Base-by-base conservation (phyloP, 306 rosid genomes). In the Gastrolobium villosum region DNA sequence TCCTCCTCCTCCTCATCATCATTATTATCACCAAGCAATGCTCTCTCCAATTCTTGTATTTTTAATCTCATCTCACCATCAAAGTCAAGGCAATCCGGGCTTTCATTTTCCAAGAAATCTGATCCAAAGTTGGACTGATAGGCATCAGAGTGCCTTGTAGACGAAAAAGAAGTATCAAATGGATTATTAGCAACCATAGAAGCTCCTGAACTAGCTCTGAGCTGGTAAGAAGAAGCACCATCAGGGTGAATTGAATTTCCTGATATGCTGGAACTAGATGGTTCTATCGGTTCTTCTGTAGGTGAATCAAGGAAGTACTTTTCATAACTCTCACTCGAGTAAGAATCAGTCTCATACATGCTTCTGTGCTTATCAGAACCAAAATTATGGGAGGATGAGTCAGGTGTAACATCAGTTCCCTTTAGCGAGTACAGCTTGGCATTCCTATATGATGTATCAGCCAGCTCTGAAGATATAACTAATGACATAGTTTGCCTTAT, bases 21-120 rank as follows among this genome's bases (percentile, higher is more conserved):
- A 46, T 86, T 94, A 4, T 86, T 86, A 46, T 91, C 96, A 50
- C 72, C 86, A 68, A 94, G 89, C 76, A 94, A 88, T 45, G 89
- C 94, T 79, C 95, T 92, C 89, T 94, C 98, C 86, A 92, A 67
- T 83, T 94, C 97, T 80, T 86, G 97, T 54, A 94, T 78, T 81
- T 92, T 94, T 77, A 83, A 74, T 84, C 91, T 89, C 96, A 92
- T 90, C 79, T 79, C 87, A 73, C 86, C 93, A 56, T 88, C 94
- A 52, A 80, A 85, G 36, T 87, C 94, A 50, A 81, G 74, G 2
- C 65, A 70, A 72, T 84, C 93, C 0, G 79, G 87, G 85, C 93
- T 90, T 52, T 76, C 86, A 74, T 65, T 86, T 65, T 92, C 94
- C 31, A 90, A 72, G 76, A 81, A 84, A 77, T 87, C 88, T 20